Percentiles rank a stretch among this genome's conserved stretches.
phyloP scores from a whole-genome alignment of 345 rosid genomes.

The Ceriops tagal region DNA sequence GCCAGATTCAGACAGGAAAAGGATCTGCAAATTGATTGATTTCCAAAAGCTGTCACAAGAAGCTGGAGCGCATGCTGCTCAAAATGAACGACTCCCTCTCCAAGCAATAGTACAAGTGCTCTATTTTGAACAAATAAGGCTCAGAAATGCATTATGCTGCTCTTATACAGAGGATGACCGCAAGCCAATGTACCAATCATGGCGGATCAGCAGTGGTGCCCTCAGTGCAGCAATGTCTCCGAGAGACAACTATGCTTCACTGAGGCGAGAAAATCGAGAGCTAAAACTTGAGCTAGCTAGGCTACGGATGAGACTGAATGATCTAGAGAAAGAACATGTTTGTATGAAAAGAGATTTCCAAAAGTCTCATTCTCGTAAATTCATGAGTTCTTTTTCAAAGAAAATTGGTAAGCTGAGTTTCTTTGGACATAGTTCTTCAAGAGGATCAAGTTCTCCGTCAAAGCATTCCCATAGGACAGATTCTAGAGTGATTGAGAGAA shows the following conservation, averaged over 20 bases:
- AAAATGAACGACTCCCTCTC: slow-evolving; percentile 90
- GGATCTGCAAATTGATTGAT: slow-evolving; percentile 71
- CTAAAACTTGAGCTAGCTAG: slow-evolving; percentile 92
- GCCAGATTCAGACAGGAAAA: slow-evolving; percentile 79
- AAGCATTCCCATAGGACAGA: slow-evolving; percentile 79
- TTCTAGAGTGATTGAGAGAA: slow-evolving; percentile 72
- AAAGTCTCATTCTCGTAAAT: slow-evolving; percentile 80
- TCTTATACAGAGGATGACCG: slow-evolving; percentile 63
- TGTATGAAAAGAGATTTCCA: slow-evolving; percentile 97
- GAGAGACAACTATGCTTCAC: slow-evolving; percentile 87
- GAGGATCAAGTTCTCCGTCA: slow-evolving; percentile 92
- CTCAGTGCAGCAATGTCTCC: slow-evolving; percentile 98
- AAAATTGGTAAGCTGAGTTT: slow-evolving; percentile 75
- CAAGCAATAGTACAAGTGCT: slow-evolving; percentile 96
- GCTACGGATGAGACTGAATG: slow-evolving; percentile 84
- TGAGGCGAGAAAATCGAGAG: slow-evolving; percentile 91
- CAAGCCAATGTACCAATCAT: slow-evolving; percentile 68
- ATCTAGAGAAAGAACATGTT: slow-evolving; percentile 91
- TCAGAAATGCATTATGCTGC: slow-evolving; percentile 65
- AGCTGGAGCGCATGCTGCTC: slow-evolving; percentile 97
- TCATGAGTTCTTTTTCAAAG: slow-evolving; percentile 83
- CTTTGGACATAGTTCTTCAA: slow-evolving; percentile 76
- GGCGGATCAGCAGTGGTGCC: slow-evolving; percentile 91
- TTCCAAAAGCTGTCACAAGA: slow-evolving; percentile 97
- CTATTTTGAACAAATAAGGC: slow-evolving; percentile 90